Base-by-base conservation (phyloP, 2,329 filamentous ascomycete genomes). In the Ceratocystis cacaofunesta region DNA sequence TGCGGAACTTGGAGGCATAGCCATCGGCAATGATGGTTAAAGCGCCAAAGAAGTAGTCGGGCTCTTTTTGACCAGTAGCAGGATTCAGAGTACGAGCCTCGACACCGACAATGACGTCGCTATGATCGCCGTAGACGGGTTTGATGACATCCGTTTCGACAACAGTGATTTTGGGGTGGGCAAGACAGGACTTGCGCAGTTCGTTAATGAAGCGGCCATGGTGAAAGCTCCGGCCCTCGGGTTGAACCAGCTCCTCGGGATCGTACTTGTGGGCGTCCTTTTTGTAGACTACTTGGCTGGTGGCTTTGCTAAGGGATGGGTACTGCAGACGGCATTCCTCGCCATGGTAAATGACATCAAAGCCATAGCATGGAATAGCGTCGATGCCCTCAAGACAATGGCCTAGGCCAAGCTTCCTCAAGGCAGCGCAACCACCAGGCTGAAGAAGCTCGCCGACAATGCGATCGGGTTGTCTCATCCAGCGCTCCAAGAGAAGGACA, bases 401-500 rank as follows among this genome's bases (percentile, higher is more conserved):
- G 65, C 79, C 80, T 69, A 99, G 77, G 2, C 94, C 94, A 62
- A 99, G 78, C 73, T 89, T 85, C 72, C 86, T 82, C 71, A 99
- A 79, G 6, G 94, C 89, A 63, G 84, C 79, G 43, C 96, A 86
- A 62, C 94, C 94, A 62, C 94, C 94, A 0, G 94, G 94, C 76
- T 99, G 94, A 71, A 99, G 78, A 69, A 99, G 78, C 78, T 99
- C 94, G 71, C 94, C 94, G 61, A 99, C 91, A 70, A 99, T 99
- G 69, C 94, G 86, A 77, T 97, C 88, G 22, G 94, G 94, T 78
- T 97, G 88, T 76, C 90, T 90, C 76, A 97, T 79, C 76, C 85
- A 95, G 71, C 84, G 84, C 78, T 99, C 94, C 62, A 99, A 83
- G 63, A 99, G 79, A 30, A 97, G 82, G 30, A 99, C 92, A 74